Evolutionary conservation across 805 yeast genomes (phyloP).

Genomic region (Candida suzukii): DNA sequence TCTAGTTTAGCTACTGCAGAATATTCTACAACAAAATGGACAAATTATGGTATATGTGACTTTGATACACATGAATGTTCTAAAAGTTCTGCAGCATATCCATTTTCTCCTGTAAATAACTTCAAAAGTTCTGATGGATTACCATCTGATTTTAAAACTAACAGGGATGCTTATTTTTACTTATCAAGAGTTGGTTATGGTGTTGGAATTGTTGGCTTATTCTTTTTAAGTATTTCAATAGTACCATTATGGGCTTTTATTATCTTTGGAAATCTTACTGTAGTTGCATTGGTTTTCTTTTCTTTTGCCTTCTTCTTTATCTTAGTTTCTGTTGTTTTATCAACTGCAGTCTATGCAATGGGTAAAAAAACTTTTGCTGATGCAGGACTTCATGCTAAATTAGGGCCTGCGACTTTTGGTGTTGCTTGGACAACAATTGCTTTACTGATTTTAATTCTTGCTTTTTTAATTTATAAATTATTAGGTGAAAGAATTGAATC

Average conservation of each 20-base stretch:
- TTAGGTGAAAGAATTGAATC: neutral
- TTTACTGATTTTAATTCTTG: conserved; percentile 8
- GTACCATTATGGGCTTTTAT: conserved; percentile 23
- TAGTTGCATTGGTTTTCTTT: conserved; percentile 8
- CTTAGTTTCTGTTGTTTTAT: conserved; percentile 36
- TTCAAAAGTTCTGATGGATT: conserved; percentile 47
- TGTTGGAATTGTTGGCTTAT: conserved; percentile 50
- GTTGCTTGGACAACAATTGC: conserved; percentile 54
- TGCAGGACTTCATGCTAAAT: conserved; percentile 31
- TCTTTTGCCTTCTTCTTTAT: conserved; percentile 36
- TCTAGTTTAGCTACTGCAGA: conserved; percentile 39
- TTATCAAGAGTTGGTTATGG: conserved; percentile 65
- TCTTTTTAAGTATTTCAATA: conserved; percentile 44
- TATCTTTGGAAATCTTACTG: neutral
- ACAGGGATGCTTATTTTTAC: conserved; percentile 52
- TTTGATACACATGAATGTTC: conserved; percentile 31
- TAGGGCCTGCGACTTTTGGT: conserved; percentile 49
- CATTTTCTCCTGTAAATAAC: conserved; percentile 76
- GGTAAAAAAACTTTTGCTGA: conserved; percentile 42
- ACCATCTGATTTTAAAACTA: conserved; percentile 44
- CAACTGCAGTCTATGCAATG: conserved; percentile 49
- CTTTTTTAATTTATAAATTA: conserved; percentile 1
- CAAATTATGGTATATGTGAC: conserved; percentile 59
- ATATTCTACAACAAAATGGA: conserved; percentile 61
- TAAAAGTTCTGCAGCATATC: conserved; percentile 61